A percentile compares a stretch with the other conserved stretches of the same genome.
Evolutionary conservation across 1,139 yeast genomes (phyloP).

Genomic region (Scheffersomyces parashehatae): DNA sequence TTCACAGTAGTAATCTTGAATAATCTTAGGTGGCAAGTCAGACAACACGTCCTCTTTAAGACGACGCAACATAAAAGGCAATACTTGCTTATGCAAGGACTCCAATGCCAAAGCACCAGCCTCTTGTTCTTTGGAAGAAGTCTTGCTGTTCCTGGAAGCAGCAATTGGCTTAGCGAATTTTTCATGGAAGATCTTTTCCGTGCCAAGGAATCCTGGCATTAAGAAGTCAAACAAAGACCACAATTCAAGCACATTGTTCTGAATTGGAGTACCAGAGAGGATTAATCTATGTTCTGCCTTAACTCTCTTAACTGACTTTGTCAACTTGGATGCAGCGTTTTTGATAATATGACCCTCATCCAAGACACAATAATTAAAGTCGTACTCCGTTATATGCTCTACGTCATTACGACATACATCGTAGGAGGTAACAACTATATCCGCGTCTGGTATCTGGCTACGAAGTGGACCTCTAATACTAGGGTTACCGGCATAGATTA

Average conservation of each 20-base stretch:
- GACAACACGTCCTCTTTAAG: constrained; percentile 94
- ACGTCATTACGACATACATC: constrained; percentile 95
- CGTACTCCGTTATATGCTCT: constrained; percentile 56
- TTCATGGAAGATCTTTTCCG: constrained; percentile 92
- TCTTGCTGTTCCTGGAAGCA: constrained; percentile 86
- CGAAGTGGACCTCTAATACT: constrained; percentile 63
- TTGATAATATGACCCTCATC: constrained; percentile 99
- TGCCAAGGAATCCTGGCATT: constrained; percentile 98
- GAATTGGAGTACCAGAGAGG: constrained; percentile 96
- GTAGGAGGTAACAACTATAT: constrained; percentile 90
- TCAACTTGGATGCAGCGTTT: constrained; percentile 83
- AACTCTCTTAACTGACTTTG: constrained; percentile 81
- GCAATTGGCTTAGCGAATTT: constrained; percentile 97
- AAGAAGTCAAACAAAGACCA: constrained; percentile 97
- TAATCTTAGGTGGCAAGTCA: constrained; percentile 96
- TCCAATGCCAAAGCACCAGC: constrained; percentile 96
- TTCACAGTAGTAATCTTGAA: constrained; percentile 97
- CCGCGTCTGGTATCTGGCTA: constrained; percentile 55
- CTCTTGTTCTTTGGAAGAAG: constrained; percentile 93
- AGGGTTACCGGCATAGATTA: constrained; percentile 94
- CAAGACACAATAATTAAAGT: constrained; percentile 90
- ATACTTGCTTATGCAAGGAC: constrained; percentile 91
- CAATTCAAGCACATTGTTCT: constrained; percentile 90
- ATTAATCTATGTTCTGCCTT: constrained; percentile 88
- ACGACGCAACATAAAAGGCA: constrained; percentile 95